Evolutionary conservation across 805 yeast species (phyloP).

Genomic region (Metschnikowia corniflorae): DNA sequence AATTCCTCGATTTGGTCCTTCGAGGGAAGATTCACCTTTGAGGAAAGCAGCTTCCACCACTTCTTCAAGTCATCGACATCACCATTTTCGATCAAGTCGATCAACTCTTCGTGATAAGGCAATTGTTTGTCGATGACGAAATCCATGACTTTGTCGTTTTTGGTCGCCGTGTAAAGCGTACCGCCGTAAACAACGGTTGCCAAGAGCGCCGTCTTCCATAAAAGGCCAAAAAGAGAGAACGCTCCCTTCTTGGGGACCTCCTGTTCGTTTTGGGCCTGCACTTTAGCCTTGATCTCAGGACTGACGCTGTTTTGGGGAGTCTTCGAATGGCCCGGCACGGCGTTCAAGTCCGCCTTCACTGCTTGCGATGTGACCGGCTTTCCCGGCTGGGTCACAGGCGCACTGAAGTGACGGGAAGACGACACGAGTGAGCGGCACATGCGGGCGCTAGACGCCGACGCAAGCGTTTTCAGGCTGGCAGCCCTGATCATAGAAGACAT

Average conservation of each 20-base stretch:
- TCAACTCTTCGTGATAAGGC: conserved; percentile 41
- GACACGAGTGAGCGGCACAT: conserved; percentile 11
- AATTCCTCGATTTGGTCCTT: conserved; percentile 31
- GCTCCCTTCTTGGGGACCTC: conserved; percentile 23
- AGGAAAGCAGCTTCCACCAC: conserved; percentile 16
- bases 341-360: conserved; percentile 11
- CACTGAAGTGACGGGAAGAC: conserved; percentile 12
- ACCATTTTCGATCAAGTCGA: conserved; percentile 37
- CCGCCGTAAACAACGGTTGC: conserved; percentile 36
- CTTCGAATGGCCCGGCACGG: conserved; percentile 1
- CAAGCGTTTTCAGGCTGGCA: conserved; percentile 8
- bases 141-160: conserved; percentile 42
- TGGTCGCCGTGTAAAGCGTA: conserved; percentile 39
- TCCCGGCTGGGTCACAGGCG: conserved; percentile 12
- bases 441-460: conserved; percentile 1
- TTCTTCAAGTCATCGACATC: conserved; percentile 30
- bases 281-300: conserved; percentile 17
- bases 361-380: conserved; percentile 18
- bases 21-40: conserved; percentile 27
- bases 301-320: conserved; percentile 7
- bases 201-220: conserved; percentile 28
- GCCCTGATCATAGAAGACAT: conserved; percentile 11
- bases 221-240: conserved; percentile 29
- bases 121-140: conserved; percentile 41
- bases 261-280: conserved; percentile 16